Evolutionary conservation across 78 protist species (phyloP).

Genomic region (Dictyostelium brefeldianum): DNA sequence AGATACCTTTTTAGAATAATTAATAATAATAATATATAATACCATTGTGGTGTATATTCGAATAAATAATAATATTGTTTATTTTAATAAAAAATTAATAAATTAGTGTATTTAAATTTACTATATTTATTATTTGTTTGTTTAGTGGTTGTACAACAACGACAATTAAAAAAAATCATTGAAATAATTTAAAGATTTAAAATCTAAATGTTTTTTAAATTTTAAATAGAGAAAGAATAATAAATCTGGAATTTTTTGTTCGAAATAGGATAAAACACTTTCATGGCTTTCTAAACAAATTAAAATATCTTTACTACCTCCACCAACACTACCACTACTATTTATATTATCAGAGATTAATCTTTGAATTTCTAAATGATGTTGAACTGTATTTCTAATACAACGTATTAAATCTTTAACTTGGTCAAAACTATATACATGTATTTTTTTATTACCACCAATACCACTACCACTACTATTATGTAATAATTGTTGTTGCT

Average conservation of each 20-base stretch:
- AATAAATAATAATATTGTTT: too few species aligned
- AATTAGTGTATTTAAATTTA: not conserved
- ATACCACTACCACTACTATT: not conserved
- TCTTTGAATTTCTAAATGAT: slow-evolving; percentile 34
- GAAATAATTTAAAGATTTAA: slow-evolving; percentile 9
- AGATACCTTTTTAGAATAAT: too few species aligned
- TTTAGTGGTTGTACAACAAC: too few species aligned
- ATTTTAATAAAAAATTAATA: too few species aligned
- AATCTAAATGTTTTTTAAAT: slow-evolving; percentile 16
- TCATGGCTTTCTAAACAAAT: not conserved
- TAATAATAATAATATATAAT: too few species aligned
- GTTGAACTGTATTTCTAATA: slow-evolving; percentile 49
- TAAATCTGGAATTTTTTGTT: slow-evolving; percentile 21
- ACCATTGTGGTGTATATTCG: too few species aligned
- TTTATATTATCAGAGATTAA: not conserved
- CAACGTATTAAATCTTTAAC: slow-evolving; percentile 41
- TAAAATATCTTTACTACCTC: not conserved
- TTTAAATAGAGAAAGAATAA: slow-evolving; percentile 28
- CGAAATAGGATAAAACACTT: slow-evolving; percentile 17
- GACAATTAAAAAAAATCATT: not conserved
- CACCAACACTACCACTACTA: not conserved
- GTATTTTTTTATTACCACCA: not conserved
- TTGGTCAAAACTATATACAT: slow-evolving; percentile 21
- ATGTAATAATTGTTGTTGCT: not conserved
- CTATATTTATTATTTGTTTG: not conserved